phyloP scores from a whole-genome alignment of 805 yeast genomes.

The Candida vaughaniae region DNA sequence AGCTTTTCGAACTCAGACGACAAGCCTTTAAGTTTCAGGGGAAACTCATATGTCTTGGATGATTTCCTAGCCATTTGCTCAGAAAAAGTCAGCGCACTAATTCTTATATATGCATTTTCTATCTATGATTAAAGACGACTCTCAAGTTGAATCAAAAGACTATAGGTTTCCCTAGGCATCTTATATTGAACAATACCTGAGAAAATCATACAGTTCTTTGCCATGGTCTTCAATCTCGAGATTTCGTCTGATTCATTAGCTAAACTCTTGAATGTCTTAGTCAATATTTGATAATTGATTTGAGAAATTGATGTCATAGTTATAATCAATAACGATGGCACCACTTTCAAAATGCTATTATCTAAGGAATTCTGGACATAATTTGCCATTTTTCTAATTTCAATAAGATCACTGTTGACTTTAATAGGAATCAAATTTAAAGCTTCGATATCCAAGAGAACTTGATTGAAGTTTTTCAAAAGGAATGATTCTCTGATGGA shows the following conservation, averaged over 20 bases:
- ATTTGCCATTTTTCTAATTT: constrained; percentile 67
- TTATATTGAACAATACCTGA: constrained; percentile 94
- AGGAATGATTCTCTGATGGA: constrained; percentile 61
- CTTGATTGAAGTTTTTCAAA: constrained; percentile 56
- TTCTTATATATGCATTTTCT: neutral
- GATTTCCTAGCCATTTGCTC: constrained; percentile 6
- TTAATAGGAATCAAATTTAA: constrained; percentile 67
- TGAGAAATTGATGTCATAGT: constrained; percentile 76
- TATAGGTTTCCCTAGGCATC: constrained; percentile 85
- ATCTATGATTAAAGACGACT: constrained; percentile 18
- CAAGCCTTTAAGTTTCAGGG: constrained; percentile 16
- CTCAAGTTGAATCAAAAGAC: constrained; percentile 66
- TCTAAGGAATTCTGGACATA: constrained; percentile 57
- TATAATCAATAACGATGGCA: constrained; percentile 78
- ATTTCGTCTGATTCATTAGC: constrained; percentile 53
- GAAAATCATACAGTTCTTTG: constrained; percentile 87
- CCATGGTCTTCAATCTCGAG: constrained; percentile 53
- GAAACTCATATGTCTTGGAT: constrained; percentile 14
- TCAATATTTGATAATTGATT: constrained; percentile 44
- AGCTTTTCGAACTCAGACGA: constrained; percentile 13
- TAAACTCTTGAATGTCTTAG: constrained; percentile 42
- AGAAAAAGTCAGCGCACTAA: too few species aligned
- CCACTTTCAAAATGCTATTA: constrained; percentile 70
- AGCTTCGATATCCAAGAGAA: constrained; percentile 53
- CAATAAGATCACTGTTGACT: constrained; percentile 46